Evolutionary conservation across 805 yeast genomes (phyloP), one percentile per base, ranked within the genome.

Genomic region (Metschnikowia lachancei): DNA sequence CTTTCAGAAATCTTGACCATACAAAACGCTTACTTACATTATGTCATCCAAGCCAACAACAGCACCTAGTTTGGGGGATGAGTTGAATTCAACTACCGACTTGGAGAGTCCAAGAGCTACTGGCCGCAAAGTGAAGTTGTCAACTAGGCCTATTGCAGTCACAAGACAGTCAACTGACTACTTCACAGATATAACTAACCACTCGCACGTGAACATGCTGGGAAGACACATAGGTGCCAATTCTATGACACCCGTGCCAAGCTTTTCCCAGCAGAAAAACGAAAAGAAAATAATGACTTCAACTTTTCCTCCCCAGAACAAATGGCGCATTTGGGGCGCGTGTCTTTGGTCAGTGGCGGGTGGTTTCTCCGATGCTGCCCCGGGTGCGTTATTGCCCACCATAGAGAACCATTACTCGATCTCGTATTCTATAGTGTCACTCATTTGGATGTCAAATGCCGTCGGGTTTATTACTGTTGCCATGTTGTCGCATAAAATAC

Each of bases 401-500:
- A 58, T 59, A n/a, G 59, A 58, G 22, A 43, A 44, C 7, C 51
- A 56, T 32, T 58, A 55, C 49, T 35, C 46, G 29, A 47, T 59
- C 29, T 47, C 54, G 5, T 59, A 58, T 31, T 39, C 57, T 14
- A 45, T 52, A 24, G 59, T 57, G 6, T 56, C 61, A 36, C 46
- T 59, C 24, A 48, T 59, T 29, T 59, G 63, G 62, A 46, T 58
- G 51, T 37, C 54, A n/a, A 55, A 51, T 22, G 57, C 62, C 0
- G 41, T 39, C 1, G 62, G 63, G 2, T 58, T 49, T 26, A 54
- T 59, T 7, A 28, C 51, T 3, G 56, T 59, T 38, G 62, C 61
- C 4, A 14, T 45, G 11, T 45, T 55, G 14, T 46, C 60, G 5
- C 52, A 45, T 30, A 49, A 49, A 18, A 51, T 58, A 37, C 54